These are phyloP conservation scores for Tieghemostelium lacteum DNA, from an alignment of 78 protist species.

Conservation along the genomic window DNA sequence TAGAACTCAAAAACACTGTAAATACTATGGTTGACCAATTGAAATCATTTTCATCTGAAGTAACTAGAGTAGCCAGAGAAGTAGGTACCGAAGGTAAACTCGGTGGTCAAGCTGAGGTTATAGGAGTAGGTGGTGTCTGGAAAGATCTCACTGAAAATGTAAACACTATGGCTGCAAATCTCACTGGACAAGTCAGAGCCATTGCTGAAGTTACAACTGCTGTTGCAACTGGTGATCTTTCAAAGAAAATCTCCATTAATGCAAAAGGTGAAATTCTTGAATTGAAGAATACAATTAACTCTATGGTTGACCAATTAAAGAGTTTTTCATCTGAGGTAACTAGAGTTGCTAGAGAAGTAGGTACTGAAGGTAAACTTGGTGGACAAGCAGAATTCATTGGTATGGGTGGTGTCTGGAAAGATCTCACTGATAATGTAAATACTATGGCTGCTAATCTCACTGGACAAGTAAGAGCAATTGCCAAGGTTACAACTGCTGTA, in stretches of 20 bases:
- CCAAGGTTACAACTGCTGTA: slow-evolving; percentile 65
- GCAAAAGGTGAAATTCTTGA: slow-evolving; percentile 64
- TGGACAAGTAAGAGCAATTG: slow-evolving; percentile 52
- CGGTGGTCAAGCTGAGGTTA: slow-evolving; percentile 57
- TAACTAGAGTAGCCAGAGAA: slow-evolving; percentile 72
- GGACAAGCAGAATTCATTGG: slow-evolving; percentile 43
- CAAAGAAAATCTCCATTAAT: slow-evolving; percentile 53
- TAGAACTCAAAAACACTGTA: slow-evolving; percentile 57
- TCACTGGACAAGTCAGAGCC: slow-evolving; percentile 69
- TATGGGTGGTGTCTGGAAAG: slow-evolving; percentile 62
- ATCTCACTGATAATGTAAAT: slow-evolving; percentile 60
- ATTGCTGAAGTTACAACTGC: slow-evolving; percentile 79
- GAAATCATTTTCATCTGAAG: slow-evolving; percentile 55
- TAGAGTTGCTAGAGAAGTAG: slow-evolving; percentile 50
- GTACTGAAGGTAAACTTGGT: slow-evolving; percentile 78
- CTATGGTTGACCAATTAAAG: slow-evolving; percentile 72
- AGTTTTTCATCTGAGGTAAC: slow-evolving; percentile 63
- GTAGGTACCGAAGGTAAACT: slow-evolving; percentile 78
- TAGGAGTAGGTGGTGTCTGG: slow-evolving; percentile 78
- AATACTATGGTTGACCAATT: slow-evolving; percentile 72
- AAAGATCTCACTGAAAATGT: slow-evolving; percentile 76
- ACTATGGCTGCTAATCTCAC: slow-evolving; percentile 73
- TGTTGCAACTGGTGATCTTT: slow-evolving; percentile 69
- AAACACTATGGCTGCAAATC: slow-evolving; percentile 70
- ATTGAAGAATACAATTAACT: slow-evolving; percentile 66